A percentile compares a stretch with the other conserved stretches of the same genome.
Conservation (phyloP, 352 stramenopile genomes). For the Achlya hypogyna region DNA sequence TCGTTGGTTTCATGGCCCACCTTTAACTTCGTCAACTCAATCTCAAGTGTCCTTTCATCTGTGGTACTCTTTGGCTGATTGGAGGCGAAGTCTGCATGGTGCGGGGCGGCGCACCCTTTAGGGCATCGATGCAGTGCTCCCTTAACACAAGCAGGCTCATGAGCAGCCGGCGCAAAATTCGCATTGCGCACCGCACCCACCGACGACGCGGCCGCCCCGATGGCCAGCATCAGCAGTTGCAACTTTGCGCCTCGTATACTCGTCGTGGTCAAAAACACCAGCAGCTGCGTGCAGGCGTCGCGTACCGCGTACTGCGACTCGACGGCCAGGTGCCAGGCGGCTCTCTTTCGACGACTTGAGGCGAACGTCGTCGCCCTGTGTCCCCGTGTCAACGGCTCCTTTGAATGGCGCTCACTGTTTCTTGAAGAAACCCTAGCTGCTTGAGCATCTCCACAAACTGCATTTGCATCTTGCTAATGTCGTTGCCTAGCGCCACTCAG, state of each 20-base stretch:
- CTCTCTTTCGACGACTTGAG: constrained; percentile 75
- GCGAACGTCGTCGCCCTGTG: constrained; percentile 95
- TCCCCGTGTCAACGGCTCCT: constrained; percentile 92
- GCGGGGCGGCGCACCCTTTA: no score
- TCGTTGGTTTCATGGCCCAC: no score
- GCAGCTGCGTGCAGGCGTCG: constrained; percentile 94
- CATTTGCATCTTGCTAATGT: constrained; percentile 93
- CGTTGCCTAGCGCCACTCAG: constrained; percentile 97
- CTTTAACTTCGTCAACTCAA: no score
- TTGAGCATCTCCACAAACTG: constrained; percentile 96
- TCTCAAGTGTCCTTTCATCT: no score
- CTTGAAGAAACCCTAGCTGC: constrained; percentile 93
- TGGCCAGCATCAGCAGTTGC: constrained; percentile 92
- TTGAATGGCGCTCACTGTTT: constrained; percentile 96
- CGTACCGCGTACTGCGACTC: constrained; percentile 93
- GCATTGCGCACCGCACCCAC: constrained; percentile 83
- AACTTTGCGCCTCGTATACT: constrained; percentile 62
- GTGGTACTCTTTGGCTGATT: no score
- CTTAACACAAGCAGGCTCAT: constrained; percentile 98
- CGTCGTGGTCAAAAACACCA: constrained; percentile 92
- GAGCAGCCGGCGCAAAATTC: constrained; percentile 93
- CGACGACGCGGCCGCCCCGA: constrained; percentile 89
- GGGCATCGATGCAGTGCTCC: no score
- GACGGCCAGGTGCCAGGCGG: constrained; percentile 38
- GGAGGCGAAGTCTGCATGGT: no score